Conservation (phyloP, 192 early-diverging fungal genomes). For the Geranomyces variabilis region DNA sequence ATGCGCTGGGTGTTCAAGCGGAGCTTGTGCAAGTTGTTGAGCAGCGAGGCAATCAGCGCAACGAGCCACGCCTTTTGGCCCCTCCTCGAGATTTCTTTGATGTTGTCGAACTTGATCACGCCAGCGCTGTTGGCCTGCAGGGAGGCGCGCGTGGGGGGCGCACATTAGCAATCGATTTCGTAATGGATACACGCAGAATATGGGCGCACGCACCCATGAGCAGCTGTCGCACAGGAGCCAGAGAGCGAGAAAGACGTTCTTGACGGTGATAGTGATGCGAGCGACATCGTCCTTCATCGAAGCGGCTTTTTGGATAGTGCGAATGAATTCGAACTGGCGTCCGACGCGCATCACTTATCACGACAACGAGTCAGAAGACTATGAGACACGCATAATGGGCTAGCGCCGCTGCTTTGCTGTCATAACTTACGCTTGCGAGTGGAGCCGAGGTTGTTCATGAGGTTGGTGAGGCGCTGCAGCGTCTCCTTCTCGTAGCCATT, state of each 20-base stretch:
- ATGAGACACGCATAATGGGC: background rate
- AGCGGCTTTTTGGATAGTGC: slow-evolving; percentile 58
- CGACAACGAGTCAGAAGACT: background rate
- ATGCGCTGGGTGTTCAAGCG: slow-evolving; percentile 54
- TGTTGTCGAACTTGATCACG: slow-evolving; percentile 63
- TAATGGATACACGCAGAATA: too few species aligned
- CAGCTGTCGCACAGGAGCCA: slow-evolving; percentile 69
- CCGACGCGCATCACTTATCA: slow-evolving; percentile 67
- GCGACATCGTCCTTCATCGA: slow-evolving; percentile 64
- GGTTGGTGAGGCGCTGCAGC: slow-evolving; percentile 59
- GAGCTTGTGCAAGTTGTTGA: slow-evolving; percentile 69
- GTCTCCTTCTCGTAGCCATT: slow-evolving; percentile 54
- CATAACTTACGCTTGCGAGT: slow-evolving; percentile 68
- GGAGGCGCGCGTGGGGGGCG: too few species aligned
- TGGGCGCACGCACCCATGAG: slow-evolving; percentile 70
- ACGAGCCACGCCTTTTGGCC: slow-evolving; percentile 71
- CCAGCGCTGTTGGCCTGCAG: slow-evolving; percentile 60
- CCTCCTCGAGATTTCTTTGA: slow-evolving; percentile 62
- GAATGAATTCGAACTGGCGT: slow-evolving; percentile 70
- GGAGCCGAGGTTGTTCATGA: slow-evolving; percentile 60
- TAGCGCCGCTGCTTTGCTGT: too few species aligned
- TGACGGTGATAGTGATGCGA: slow-evolving; percentile 53
- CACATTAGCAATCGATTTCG: too few species aligned
- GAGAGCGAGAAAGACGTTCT: slow-evolving; percentile 60
- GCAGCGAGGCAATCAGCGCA: slow-evolving; percentile 64